Base-by-base conservation (phyloP, 352 stramenopile genomes). In the Pythium dissimile region DNA sequence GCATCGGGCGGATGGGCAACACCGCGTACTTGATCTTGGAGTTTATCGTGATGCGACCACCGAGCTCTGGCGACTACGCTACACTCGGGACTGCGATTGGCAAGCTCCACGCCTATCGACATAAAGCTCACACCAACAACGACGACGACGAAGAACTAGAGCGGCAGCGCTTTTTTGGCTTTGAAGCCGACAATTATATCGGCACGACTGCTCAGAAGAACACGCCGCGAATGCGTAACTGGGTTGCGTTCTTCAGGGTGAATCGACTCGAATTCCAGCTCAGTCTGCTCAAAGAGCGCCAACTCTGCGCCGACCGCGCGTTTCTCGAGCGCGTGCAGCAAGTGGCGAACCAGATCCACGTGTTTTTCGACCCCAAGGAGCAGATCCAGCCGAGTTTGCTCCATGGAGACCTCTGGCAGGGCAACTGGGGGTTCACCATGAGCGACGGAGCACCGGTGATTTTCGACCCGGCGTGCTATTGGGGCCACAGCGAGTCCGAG, bases 351-450 rank as follows among this genome's bases (percentile, higher is more conserved):
- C 12, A n/a, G 1, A 12, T 53, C 15, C 28, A 47, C 18, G 12
- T 3, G 0, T 64, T 65, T 20, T 65, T 65, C 26, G 57, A 65
- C 20, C 12, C 31, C 3, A 18, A 54, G 12, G 57, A 65, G 34
- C 12, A 2, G 15, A 65, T 65, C 16, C 13, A 12, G 20, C 45
- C 55, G 28, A 63, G 55, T 49, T 28, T 63, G 1, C 45, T 66
- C 0, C 89, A 97, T 58, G 89, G 89, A 20, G 89, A 97, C 73
- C 69, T 97, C 21, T 97, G 89, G 89, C 74, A 71, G 37, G 89
- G 89, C 21, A 97, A 97, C 62, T 88, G 88, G 51, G 83, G 81
- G 6, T 60, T 66, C 44, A 30, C 39, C n/a, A n/a, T n/a, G 13
- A 7, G 5, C 15, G 38, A 38, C n/a, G 75, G 64, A 43, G 44